Evolutionary conservation across 1,139 yeast species (phyloP), one percentile per base, ranked within the genome.

Genomic region (Blastobotrys indianensis): DNA sequence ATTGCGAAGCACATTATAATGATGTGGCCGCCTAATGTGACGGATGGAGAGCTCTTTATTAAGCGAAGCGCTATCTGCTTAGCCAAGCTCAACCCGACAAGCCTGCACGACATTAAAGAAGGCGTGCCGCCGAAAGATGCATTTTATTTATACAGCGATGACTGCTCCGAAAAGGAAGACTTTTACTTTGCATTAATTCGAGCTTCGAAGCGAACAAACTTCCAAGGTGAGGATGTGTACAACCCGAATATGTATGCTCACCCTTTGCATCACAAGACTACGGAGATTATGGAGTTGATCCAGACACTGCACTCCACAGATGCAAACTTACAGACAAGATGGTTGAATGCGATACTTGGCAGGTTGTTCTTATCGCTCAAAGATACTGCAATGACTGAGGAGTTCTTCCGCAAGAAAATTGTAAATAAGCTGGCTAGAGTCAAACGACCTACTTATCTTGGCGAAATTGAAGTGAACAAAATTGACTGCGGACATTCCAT

Each of bases 261-360:
- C 48, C 79, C 97, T 0, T 68, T 85, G 31, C 87, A 84, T 58
- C 82, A 80, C 59, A 74, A 76, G 41, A 85, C 94, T 0, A 68
- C 74, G 5, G 85, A 87, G 58, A 79, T 85, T 73, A 73, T 85
- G 51, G 78, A 77, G 46, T 67, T 88, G 53, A 85, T 87, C 45
- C 90, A 84, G 58, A 77, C 85, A 0, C 63, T 87, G 39, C 85
- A 87, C 58, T 80, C 94, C 2, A 77, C 90, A 0, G 94, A 85
- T 56, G 88, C 88, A 1, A 94, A 87, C 57, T 64, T 85, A 29
- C 84, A 85, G 35, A 80, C 94, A 0, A 79, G 86, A 59, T 92
- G 97, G 98, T 65, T 92, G 29, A 92, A 92, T 64, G 96, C 95
- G 0, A 55, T 90, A 6, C 57, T 85, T 10, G 97, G 97, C 0